Conservation (phyloP, 1,139 yeast genomes). For the Geotrichum europaeum region DNA sequence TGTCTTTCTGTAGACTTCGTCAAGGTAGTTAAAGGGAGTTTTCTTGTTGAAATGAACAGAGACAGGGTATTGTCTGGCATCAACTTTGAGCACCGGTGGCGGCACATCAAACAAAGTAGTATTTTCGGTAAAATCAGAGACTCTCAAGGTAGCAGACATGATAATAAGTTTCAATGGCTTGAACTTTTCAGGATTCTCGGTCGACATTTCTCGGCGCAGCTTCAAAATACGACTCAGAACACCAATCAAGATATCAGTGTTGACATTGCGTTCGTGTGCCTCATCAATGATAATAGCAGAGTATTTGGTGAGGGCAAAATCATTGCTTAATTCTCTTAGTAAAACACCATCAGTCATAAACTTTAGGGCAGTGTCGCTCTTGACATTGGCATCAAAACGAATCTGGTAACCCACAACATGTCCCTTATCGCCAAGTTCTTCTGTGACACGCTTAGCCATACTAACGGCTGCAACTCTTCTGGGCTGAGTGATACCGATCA, state of each 20-base stretch:
- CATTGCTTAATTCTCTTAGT: constrained; percentile 85
- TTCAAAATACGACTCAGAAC: constrained; percentile 83
- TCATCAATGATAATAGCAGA: constrained; percentile 89
- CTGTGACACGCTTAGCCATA: constrained; percentile 84
- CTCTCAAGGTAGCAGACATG: constrained; percentile 95
- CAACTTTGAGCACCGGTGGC: constrained; percentile 89
- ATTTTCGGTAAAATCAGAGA: constrained; percentile 87
- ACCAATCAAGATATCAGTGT: constrained; percentile 93
- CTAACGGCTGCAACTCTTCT: constrained; percentile 98
- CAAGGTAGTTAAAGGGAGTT: constrained; percentile 72
- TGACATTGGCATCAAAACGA: constrained; percentile 75
- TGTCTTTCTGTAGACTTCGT: constrained; percentile 79
- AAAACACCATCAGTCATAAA: constrained; percentile 99
- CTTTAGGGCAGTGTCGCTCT: constrained; percentile 70
- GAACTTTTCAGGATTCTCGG: constrained; percentile 30
- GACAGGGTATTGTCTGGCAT: constrained; percentile 93
- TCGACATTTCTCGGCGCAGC: constrained; percentile 52
- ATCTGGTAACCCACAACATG: constrained; percentile 82
- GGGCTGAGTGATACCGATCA: constrained; percentile 96
- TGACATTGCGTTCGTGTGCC: constrained; percentile 94
- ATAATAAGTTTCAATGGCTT: constrained; percentile 55
- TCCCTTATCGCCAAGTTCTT: constrained; percentile 78
- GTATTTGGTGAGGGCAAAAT: constrained; percentile 71
- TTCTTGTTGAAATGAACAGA: constrained; percentile 82
- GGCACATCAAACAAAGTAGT: constrained; percentile 58